A percentile compares a stretch with the other conserved stretches of the same genome.
These are phyloP conservation scores for Acmispon strigosus DNA, from an alignment of 306 rosid species.

Conservation along the genomic window DNA sequence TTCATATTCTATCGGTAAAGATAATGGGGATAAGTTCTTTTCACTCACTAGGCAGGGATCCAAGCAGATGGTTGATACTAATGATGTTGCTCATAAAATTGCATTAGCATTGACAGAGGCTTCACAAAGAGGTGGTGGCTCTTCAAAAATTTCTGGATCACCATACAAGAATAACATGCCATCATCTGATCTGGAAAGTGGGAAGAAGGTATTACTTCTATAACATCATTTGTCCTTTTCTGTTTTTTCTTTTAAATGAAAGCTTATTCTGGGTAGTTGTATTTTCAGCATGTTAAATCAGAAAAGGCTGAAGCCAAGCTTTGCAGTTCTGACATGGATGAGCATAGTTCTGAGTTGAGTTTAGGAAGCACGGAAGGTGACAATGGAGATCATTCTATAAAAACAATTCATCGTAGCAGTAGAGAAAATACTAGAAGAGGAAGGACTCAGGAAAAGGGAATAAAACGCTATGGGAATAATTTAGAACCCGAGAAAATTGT, in stretches of 20 bases:
- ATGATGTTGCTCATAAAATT: slow-evolving; percentile 67
- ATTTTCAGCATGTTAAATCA: slow-evolving; percentile 50
- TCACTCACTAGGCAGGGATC: slow-evolving; percentile 52
- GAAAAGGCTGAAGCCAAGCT: slow-evolving; percentile 36
- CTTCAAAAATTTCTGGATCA: slow-evolving; percentile 55
- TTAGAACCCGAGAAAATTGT: slow-evolving; percentile 41
- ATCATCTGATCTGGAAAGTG: slow-evolving; percentile 42
- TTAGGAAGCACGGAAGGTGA: slow-evolving; percentile 65
- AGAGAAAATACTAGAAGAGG: slow-evolving; percentile 34
- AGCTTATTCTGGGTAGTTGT: slow-evolving; percentile 7
- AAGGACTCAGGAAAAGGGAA: slow-evolving; percentile 42
- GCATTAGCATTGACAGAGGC: slow-evolving; percentile 79
- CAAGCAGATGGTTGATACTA: slow-evolving; percentile 44
- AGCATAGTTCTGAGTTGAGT: slow-evolving; percentile 64
- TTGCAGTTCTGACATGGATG: slow-evolving; percentile 43
- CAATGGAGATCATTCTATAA: slow-evolving; percentile 42
- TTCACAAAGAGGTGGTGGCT: slow-evolving; percentile 70
- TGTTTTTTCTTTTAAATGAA: slow-evolving; percentile 10
- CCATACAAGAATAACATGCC: slow-evolving; percentile 41
- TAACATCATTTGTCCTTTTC: slow-evolving; percentile 4
- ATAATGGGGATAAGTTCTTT: slow-evolving; percentile 44
- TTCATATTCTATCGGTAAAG: slow-evolving; percentile 53
- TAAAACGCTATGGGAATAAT: slow-evolving; percentile 37
- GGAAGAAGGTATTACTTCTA: slow-evolving; percentile 49
- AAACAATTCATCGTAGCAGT: slow-evolving; percentile 23